Conservation (phyloP, 202 grass and related monocot species). For the Sporobolus alterniflorus region DNA sequence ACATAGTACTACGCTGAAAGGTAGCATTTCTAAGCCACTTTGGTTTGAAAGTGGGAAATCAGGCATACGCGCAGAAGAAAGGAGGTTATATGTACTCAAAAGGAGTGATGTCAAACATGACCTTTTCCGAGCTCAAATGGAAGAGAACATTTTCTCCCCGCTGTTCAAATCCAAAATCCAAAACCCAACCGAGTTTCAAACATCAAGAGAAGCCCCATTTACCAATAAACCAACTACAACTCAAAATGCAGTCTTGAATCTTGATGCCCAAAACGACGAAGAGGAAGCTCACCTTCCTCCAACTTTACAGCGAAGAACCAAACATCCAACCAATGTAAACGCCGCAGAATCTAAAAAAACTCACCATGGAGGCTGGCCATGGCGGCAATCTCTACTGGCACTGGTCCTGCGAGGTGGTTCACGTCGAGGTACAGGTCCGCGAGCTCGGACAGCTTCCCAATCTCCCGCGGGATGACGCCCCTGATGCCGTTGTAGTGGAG, state of each 20-base stretch:
- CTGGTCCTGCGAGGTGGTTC: slow-evolving; percentile 65
- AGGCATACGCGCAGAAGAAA: neutral
- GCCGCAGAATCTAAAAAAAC: neutral
- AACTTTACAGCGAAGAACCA: neutral
- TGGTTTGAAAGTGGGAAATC: slow-evolving; percentile 27
- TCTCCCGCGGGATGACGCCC: slow-evolving; percentile 73
- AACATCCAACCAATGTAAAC: neutral
- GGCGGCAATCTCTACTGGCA: slow-evolving; percentile 69
- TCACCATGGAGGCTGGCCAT: slow-evolving; percentile 84
- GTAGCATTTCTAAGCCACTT: neutral
- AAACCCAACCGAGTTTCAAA: neutral
- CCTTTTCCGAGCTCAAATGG: slow-evolving; percentile 1
- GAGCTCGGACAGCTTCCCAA: slow-evolving; percentile 70
- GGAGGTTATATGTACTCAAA: neutral
- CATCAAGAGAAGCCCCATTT: neutral
- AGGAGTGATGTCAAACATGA: neutral
- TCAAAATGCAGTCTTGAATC: neutral
- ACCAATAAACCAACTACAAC: neutral
- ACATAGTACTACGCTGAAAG: neutral
- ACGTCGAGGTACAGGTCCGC: slow-evolving; percentile 90
- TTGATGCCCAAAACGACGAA: neutral
- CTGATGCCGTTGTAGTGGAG: slow-evolving; percentile 92
- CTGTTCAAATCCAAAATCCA: slow-evolving; percentile 11
- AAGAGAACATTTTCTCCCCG: neutral
- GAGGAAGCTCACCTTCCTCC: neutral